These are phyloP conservation scores for Phytophthora ramorum DNA, from an alignment of 352 stramenopile species.

Conservation along the genomic window DNA sequence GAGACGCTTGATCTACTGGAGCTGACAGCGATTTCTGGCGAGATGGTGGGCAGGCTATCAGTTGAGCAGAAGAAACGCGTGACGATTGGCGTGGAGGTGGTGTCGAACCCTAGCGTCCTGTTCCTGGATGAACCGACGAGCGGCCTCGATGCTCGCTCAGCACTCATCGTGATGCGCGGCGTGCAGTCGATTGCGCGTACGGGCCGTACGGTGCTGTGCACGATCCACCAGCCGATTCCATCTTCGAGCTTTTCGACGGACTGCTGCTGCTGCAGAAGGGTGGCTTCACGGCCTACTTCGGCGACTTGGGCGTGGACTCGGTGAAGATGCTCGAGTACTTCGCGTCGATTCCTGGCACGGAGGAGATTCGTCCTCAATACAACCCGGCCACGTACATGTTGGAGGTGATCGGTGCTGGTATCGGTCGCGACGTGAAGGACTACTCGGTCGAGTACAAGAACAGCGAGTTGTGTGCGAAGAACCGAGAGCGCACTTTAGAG, in stretches of 20 bases:
- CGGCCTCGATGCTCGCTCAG: slow-evolving; percentile 87
- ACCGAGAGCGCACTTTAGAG: too few species aligned
- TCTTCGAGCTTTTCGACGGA: slow-evolving; percentile 94
- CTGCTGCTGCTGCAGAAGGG: slow-evolving; percentile 87
- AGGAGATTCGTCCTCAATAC: too few species aligned
- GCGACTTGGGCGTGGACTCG: too few species aligned
- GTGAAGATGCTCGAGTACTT: too few species aligned
- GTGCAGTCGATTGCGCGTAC: slow-evolving; percentile 86
- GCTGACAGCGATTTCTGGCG: slow-evolving; percentile 41
- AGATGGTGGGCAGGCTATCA: slow-evolving; percentile 56
- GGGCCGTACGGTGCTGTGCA: slow-evolving; percentile 85
- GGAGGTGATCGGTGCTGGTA: too few species aligned
- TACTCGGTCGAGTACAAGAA: too few species aligned
- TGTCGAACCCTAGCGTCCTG: slow-evolving; percentile 93
- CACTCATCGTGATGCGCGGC: slow-evolving; percentile 87
- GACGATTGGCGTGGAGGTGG: slow-evolving; percentile 94
- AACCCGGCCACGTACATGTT: too few species aligned
- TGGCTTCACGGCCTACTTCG: slow-evolving; percentile 84
- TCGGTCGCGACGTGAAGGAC: too few species aligned
- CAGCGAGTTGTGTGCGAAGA: too few species aligned
- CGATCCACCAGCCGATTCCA: slow-evolving; percentile 70
- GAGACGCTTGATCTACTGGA: slow-evolving; percentile 66
- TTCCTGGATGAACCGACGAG: slow-evolving; percentile 95
- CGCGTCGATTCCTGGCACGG: too few species aligned
- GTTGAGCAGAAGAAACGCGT: too few species aligned